Conservation (phyloP, 1,139 yeast genomes). For the Candida glucosophila region DNA sequence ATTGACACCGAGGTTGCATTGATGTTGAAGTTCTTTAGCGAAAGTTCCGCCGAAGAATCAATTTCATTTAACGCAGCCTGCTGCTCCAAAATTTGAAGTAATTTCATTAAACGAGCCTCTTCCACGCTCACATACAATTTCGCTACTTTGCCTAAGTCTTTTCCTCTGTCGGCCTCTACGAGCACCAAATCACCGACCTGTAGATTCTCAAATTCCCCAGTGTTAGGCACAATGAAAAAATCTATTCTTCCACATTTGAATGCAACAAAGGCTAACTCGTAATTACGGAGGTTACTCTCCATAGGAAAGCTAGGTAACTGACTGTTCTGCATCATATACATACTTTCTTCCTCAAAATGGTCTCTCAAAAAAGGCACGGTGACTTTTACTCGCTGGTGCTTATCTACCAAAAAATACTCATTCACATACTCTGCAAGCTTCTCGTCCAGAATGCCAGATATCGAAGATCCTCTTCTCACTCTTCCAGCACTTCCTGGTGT, state of each 20-base stretch:
- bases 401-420: constrained; percentile 30
- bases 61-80: constrained; percentile 38
- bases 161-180: constrained; percentile 96
- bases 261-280: constrained; percentile 54
- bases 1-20: constrained; percentile 28
- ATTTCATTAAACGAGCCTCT: constrained; percentile 47
- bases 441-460: too few species aligned
- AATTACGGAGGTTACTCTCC: constrained; percentile 23
- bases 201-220: constrained; percentile 12
- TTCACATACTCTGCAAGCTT: constrained; percentile 18
- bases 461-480: too few species aligned
- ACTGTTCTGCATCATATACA: constrained; percentile 21
- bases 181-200: constrained; percentile 73
- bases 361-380: constrained; percentile 16
- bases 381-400: constrained; percentile 35
- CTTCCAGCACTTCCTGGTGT: too few species aligned
- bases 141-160: constrained; percentile 77
- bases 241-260: constrained; percentile 86
- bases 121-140: constrained; percentile 60
- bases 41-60: constrained; percentile 16
- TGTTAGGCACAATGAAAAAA: constrained; percentile 61
- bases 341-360: constrained; percentile 19
- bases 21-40: constrained; percentile 12
- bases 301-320: constrained; percentile 37
- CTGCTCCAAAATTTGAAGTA: constrained; percentile 49